Evolutionary conservation across 1,139 yeast genomes (phyloP), one percentile per base, ranked within the genome.

Genomic region (Taphrina populina): DNA sequence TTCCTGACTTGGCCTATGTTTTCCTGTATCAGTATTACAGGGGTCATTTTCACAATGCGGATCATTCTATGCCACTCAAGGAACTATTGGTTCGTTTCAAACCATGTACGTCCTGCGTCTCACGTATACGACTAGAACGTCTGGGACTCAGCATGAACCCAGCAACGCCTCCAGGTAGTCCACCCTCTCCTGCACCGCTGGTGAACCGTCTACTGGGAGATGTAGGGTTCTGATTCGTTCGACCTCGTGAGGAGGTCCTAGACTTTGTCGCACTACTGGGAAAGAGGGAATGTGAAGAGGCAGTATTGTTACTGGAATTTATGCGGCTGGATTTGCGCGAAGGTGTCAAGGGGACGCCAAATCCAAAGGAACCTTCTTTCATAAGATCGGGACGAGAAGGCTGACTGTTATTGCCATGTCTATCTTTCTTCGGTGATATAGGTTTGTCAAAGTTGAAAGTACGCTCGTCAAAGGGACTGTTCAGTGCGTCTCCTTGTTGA

Each of bases 331-430:
- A 27, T 26, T 49, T 49, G n/a, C 46, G 46, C 0, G 35, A 30
- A 3, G 54, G 54, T 15, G 54, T 49, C 35, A 49, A 19, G n/a
- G 54, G 54, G 6, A 49, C 54, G 13, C 54, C 54, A 29, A 49
- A 49, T 10, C 54, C 54, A 23, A 49, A 49, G 11, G 46, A 37
- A 19, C 54, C 54, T 26, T 30, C 45, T 11, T 41, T 40, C 39
- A 49, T 20, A 21, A 49, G 27, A 23, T 49, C 54, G 10, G 54
- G 46, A 13, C 54, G 36, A 20, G 27, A 34, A 11, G 19, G 35
- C 15, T 24, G 27, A 8, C 10, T n/a, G 2, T 32, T 20, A 4
- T 49, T 45, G 11, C 26, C 13, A 15, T 37, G 45, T 40, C 33
- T 26, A 17, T 35, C 36, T 23, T 30, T 35, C n/a, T 44, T 21